phyloP scores from a whole-genome alignment of 2,329 filamentous ascomycete genomes.

The Alternaria arborescens region DNA sequence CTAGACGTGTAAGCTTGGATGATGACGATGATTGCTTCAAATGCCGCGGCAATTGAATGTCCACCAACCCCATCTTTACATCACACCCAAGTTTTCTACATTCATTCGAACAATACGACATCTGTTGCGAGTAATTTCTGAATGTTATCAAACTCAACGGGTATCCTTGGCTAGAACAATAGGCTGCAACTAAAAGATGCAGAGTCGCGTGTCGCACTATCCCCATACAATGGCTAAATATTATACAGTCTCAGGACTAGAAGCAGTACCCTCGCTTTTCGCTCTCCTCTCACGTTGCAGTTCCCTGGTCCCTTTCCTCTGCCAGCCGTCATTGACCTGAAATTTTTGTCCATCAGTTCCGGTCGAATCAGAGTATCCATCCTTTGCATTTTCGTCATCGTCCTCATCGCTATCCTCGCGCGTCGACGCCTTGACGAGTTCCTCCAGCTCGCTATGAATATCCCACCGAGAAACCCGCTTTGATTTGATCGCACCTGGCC shows the following conservation, averaged over 20 bases:
- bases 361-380: not conserved
- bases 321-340: not conserved
- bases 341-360: not conserved
- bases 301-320: slow-evolving; percentile 6
- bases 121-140: not conserved
- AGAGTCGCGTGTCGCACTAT: not conserved
- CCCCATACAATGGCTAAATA: not conserved
- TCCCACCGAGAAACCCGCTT: not conserved
- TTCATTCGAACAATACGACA: not conserved
- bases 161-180: not conserved
- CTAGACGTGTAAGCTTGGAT: not conserved
- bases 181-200: not conserved
- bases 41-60: slow-evolving; percentile 22
- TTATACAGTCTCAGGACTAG: slow-evolving; percentile 6
- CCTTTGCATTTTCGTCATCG: not conserved
- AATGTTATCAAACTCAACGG: not conserved
- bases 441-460: slow-evolving; percentile 14
- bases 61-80: not conserved
- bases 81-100: not conserved
- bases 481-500: not conserved
- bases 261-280: not conserved
- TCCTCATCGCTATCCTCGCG: slow-evolving; percentile 8
- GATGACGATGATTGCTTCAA: slow-evolving; percentile 9
- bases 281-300: slow-evolving; percentile 9
- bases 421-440: slow-evolving; percentile 16